Percentiles rank a stretch among this genome's conserved stretches.
These are phyloP conservation scores for Leishmania martiniquensis DNA, from an alignment of 208 protist genomes.

Conservation along the genomic window DNA sequence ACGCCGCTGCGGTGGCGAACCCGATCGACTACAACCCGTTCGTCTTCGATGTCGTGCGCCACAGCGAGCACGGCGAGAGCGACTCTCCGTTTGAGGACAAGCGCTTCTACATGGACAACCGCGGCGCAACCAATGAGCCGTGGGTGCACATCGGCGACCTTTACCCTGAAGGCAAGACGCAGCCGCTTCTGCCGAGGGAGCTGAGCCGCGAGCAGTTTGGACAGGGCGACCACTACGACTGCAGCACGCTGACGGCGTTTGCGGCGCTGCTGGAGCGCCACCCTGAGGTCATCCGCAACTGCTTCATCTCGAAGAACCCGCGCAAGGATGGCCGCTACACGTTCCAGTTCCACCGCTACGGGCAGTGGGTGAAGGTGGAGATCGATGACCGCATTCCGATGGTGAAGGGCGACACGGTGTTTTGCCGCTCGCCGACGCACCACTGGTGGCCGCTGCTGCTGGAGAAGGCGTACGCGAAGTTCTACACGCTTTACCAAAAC, in stretches of 20 bases:
- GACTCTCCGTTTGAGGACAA: conserved; percentile 58
- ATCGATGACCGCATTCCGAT: conserved; percentile 67
- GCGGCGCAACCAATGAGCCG: conserved; percentile 43
- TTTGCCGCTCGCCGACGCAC: conserved; percentile 61
- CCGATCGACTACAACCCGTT: conserved; percentile 61
- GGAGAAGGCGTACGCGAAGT: conserved; percentile 84
- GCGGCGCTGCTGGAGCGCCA: conserved; percentile 47
- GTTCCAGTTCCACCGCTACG: conserved; percentile 70
- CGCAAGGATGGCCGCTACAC: conserved; percentile 67
- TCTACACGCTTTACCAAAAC: conserved; percentile 77
- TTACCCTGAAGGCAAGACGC: conserved; percentile 61
- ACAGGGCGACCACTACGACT: conserved; percentile 67
- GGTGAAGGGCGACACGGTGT: conserved; percentile 57
- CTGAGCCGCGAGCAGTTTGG: conserved; percentile 59
- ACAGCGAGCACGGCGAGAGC: conserved; percentile 42
- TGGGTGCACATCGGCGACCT: conserved; percentile 76
- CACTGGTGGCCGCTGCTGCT: conserved; percentile 80
- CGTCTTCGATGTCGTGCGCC: conserved; percentile 15
- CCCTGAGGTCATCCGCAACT: conserved; percentile 59
- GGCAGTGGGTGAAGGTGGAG: conserved; percentile 63
- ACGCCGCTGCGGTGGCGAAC: conserved; percentile 32
- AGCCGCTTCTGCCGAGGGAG: conserved; percentile 52
- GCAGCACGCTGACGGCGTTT: conserved; percentile 59
- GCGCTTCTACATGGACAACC: conserved; percentile 54
- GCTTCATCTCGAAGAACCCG: conserved; percentile 50